These are phyloP conservation scores for Pyronema omphalodes DNA, from an alignment of 495 filamentous ascomycete genomes.

Conservation along the genomic window DNA sequence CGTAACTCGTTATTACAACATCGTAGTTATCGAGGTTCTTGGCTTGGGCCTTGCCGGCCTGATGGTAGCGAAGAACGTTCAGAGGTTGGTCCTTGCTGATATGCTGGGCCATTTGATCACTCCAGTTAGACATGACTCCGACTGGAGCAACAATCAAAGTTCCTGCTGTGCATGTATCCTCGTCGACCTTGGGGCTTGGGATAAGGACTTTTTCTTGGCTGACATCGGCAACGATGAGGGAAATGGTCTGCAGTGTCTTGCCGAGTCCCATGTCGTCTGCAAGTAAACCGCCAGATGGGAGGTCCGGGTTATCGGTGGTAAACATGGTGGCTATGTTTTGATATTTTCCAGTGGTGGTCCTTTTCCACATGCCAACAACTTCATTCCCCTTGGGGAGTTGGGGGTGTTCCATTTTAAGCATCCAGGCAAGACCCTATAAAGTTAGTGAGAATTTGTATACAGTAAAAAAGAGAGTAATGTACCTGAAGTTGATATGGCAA, in stretches of 20 bases:
- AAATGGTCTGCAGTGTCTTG: constrained; percentile 80
- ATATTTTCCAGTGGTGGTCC: constrained; percentile 32
- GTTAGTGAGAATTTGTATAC: constrained; percentile 1
- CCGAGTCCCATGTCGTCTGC: constrained; percentile 93
- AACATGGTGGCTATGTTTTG: constrained; percentile 65
- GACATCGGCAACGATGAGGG: constrained; percentile 48
- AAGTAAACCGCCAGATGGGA: constrained; percentile 68
- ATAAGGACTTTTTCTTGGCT: constrained; percentile 1
- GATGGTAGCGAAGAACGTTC: constrained; percentile 60
- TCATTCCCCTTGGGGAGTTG: constrained; percentile 43
- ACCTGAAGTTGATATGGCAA: constrained; percentile 61
- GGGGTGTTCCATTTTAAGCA: constrained; percentile 58
- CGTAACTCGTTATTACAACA: constrained; percentile 75
- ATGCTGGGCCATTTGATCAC: constrained; percentile 60
- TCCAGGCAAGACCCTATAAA: constrained; percentile 53
- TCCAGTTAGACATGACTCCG: constrained; percentile 88
- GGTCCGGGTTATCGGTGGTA: constrained; percentile 36
- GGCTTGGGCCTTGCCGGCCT: constrained; percentile 35
- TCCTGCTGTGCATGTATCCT: constrained; percentile 21
- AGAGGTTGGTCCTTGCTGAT: constrained; percentile 40
- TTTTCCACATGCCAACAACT: constrained; percentile 69
- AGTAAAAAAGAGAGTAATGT: constrained; percentile 24
- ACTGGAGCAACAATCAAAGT: constrained; percentile 64
- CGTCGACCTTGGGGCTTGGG: constrained; percentile 18
- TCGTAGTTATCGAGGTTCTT: constrained; percentile 34